A percentile compares a stretch with the other conserved stretches of the same genome.
Evolutionary conservation across 2,329 filamentous ascomycete species (phyloP).

Genomic region (Thelonectria rubi): DNA sequence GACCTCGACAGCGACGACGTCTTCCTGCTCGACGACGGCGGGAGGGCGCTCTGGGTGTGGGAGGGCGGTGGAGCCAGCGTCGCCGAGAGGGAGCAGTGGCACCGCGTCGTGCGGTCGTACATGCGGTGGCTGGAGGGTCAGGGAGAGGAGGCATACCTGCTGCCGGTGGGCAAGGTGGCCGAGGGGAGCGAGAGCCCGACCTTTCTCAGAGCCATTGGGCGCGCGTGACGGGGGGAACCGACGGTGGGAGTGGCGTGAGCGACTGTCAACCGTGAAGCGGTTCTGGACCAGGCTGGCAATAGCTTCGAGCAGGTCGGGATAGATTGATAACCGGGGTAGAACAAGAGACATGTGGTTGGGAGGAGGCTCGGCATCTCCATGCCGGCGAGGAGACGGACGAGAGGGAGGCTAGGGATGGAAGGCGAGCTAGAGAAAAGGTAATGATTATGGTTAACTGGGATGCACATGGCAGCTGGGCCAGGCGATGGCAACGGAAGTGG

Average conservation of each 20-base stretch:
- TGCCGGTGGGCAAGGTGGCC: constrained; percentile 64
- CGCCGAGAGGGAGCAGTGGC: constrained; percentile 68
- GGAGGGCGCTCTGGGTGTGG: constrained; percentile 72
- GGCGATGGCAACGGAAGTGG: too few relatives aligned
- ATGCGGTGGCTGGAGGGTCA: constrained; percentile 52
- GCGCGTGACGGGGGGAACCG: neutral
- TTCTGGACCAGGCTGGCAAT: constrained; percentile 1
- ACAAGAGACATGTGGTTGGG: neutral
- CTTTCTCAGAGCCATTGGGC: constrained; percentile 58
- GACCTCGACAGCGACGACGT: constrained; percentile 69
- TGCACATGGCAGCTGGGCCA: too few relatives aligned
- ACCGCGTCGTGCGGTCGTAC: constrained; percentile 67
- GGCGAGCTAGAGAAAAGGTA: too few relatives aligned
- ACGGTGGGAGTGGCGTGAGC: neutral
- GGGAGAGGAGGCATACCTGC: constrained; percentile 51
- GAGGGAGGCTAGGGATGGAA: too few relatives aligned
- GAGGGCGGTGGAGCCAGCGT: constrained; percentile 66
- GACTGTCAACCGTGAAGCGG: neutral
- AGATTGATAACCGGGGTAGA: neutral
- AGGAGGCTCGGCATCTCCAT: neutral
- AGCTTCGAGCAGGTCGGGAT: neutral
- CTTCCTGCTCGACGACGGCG: constrained; percentile 68
- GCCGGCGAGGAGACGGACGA: neutral
- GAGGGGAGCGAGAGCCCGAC: constrained; percentile 64
- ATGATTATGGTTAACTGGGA: too few relatives aligned